Base-by-base conservation (phyloP, 75 land plant species). In the Isoetes taiwanensis region DNA sequence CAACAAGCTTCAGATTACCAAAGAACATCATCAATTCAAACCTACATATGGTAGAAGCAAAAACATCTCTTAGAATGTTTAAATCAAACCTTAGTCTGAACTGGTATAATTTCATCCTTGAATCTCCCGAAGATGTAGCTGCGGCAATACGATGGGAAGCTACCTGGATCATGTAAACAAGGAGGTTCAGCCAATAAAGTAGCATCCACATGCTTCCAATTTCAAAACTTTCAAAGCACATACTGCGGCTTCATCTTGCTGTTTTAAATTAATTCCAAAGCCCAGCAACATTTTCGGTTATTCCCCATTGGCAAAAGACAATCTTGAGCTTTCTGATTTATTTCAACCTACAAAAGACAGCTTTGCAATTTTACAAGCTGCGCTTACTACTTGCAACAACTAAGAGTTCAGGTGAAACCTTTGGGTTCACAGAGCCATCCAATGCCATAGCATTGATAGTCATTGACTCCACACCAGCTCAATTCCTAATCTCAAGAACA, bases 301-400 rank as follows among this genome's bases (percentile, higher is more conserved):
- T 86, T 60, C 3, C 97, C 97, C 97, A 91, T 91, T 25, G 97
- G 97, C 28, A 91, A 72, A 59, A 91, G 79, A 54, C 97, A 90
- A 57, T 90, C 93, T 33, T 73, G 87, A 27, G 88, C 97, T 74
- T 87, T 77, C 35, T 76, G 56, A 24, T 77, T 57, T 21, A 10
- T 46, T 6, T 85, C 75, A 8, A 77, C 85, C 90, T 85, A 25
- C 20, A 3, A 14, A 17, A 25, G 12, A 0, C n/a, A 0, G 11
- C 19, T 9, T 43, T 43, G 46, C 2, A 9, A 43, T 3, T 43
- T n/a, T 46, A 46, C 5, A 23, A 46, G n/a, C n/a, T 56, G 10
- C 8, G 43, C 24, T 59, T 17, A 24, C 2, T 25, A 10, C 29
- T 6, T n/a, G n/a, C n/a, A n/a, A n/a, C n/a, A n/a, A n/a, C n/a